Evolutionary conservation across 305 asterid species (phyloP).

Genomic region (Solanum hybrid): DNA sequence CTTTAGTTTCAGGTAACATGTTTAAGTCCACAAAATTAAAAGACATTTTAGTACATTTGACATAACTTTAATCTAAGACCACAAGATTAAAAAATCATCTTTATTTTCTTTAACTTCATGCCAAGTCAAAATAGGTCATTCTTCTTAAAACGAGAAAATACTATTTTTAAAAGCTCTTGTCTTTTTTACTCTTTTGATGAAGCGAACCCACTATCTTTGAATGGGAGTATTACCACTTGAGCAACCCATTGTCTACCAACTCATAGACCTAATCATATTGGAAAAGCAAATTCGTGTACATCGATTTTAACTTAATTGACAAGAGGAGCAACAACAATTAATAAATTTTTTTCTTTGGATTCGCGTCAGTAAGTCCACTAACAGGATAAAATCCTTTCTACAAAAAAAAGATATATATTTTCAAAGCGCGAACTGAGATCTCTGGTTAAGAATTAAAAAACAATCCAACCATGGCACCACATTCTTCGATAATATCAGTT

Average conservation of each 20-base stretch:
- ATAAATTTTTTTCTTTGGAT: neutral
- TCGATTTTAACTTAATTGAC: neutral
- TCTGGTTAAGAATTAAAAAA: neutral
- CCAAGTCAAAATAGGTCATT: too few relatives aligned
- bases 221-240: neutral
- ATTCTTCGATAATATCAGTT: neutral
- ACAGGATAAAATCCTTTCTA: neutral
- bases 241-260: neutral
- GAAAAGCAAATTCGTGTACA: neutral
- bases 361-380: neutral
- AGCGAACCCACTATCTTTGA: neutral
- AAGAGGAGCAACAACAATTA: neutral
- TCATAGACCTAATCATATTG: neutral
- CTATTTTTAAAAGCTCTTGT: too few relatives aligned
- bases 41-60: too few relatives aligned
- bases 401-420: neutral
- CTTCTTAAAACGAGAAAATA: neutral
- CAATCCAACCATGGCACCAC: neutral
- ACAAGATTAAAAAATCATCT: fast-evolving
- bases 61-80: neutral
- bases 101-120: too few relatives aligned
- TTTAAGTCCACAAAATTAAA: too few relatives aligned
- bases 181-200: neutral
- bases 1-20: too few relatives aligned
- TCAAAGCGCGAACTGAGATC: neutral